phyloP scores from a whole-genome alignment of 352 stramenopile species.

The Phytophthora parvispora region DNA sequence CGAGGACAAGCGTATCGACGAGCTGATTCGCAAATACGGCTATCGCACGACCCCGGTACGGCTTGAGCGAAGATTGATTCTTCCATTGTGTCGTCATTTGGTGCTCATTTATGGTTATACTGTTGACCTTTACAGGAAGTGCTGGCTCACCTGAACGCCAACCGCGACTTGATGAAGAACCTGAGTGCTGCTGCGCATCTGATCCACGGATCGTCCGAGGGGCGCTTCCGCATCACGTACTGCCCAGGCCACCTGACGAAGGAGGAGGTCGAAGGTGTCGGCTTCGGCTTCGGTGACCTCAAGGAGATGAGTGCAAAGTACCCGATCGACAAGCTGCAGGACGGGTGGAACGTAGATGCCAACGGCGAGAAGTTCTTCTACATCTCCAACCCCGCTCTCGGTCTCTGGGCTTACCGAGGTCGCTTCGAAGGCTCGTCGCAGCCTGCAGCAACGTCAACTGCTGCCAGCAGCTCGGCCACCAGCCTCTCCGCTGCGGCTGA shows the following conservation, averaged over 20 bases:
- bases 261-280: conserved; percentile 95
- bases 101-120: conserved; percentile 7
- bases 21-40: conserved; percentile 97
- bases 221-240: conserved; percentile 98
- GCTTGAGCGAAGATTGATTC: not conserved
- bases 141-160: conserved; percentile 92
- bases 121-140: conserved; percentile 72
- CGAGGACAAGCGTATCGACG: conserved; percentile 95
- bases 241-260: conserved; percentile 92
- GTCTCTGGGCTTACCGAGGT: conserved; percentile 95
- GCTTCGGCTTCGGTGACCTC: conserved; percentile 94
- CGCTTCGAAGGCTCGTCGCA: conserved; percentile 72
- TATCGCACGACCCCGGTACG: conserved; percentile 96
- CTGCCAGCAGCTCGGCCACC: conserved; percentile 31
- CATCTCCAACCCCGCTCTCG: conserved; percentile 97
- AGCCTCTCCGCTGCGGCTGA: conserved; percentile 46
- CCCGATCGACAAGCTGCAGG: conserved; percentile 81
- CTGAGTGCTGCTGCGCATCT: conserved; percentile 96
- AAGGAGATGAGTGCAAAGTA: conserved; percentile 89
- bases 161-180: conserved; percentile 97
- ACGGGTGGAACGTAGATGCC: conserved; percentile 95
- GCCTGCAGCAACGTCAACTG: conserved; percentile 5
- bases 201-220: conserved; percentile 98
- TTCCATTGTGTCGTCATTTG: not conserved
- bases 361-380: conserved; percentile 95